Base-by-base conservation (phyloP, 345 rosid species). In the Limnanthes douglasii region DNA sequence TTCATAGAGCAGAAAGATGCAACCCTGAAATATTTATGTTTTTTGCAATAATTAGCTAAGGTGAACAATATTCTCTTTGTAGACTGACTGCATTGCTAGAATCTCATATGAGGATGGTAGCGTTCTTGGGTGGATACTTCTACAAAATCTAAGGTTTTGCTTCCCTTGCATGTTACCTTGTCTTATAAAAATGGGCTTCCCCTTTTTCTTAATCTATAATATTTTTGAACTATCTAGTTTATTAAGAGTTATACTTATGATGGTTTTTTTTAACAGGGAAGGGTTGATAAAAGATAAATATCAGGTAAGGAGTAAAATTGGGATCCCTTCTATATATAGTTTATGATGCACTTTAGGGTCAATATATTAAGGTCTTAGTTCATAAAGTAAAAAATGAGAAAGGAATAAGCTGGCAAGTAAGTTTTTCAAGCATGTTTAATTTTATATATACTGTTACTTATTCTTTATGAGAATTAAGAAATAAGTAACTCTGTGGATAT, bases 31-130 rank as follows among this genome's bases (percentile, higher is more conserved):
- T n/a, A n/a, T n/a, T n/a, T n/a, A n/a, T n/a, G n/a, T n/a, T n/a
- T n/a, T n/a, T n/a, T n/a, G n/a, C n/a, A n/a, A n/a, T n/a, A n/a
- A n/a, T n/a, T n/a, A n/a, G n/a, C 19, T 32, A 7, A 33, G 6
- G 2, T 32, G 15, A 32, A 11, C 39, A 1, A 49, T 42, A 13
- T 55, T 6, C 5, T n/a, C 28, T 37, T 1, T 57, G 39, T 50
- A 79, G 93, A 69, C 73, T 33, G 93, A 79, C 45, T 75, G 93
- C 61, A 69, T 79, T 51, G 93, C 68, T 8, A 69, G 81, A 63
- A 69, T 75, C 46, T 79, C 93, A 13, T 55, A 28, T 18, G 29
- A 49, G 36, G 65, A 62, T 39, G 85, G 81, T 19, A 24, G 31
- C n/a, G 55, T 79, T 16, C 52, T 51, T 28, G 78, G 85, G 22